Conservation (phyloP, 306 rosid species). For the Prosopis cineraria region DNA sequence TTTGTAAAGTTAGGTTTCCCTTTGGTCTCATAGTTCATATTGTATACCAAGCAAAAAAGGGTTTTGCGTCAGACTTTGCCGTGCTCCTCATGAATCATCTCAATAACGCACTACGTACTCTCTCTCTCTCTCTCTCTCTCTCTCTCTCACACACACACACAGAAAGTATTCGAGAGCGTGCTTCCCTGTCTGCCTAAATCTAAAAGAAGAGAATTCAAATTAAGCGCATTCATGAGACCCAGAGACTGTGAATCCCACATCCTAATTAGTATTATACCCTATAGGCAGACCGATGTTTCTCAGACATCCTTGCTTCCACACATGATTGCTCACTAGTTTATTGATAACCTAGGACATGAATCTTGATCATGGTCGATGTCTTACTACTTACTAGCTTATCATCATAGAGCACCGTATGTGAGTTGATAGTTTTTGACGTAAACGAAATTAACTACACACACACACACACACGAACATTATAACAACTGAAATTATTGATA, state of each 20-base stretch:
- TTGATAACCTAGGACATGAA: constrained; percentile 11
- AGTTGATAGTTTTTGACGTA: background rate
- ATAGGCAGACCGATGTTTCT: background rate
- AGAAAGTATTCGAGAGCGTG: constrained; percentile 16
- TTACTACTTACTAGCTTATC: background rate
- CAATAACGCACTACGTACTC: background rate
- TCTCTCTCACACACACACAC: too few relatives aligned
- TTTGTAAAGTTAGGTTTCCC: constrained; percentile 10
- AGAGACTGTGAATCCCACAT: background rate
- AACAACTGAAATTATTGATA: background rate
- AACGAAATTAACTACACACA: background rate
- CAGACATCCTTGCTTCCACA: background rate
- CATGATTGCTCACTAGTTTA: background rate
- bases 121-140: background rate
- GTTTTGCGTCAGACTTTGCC: constrained; percentile 43
- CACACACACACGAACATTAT: background rate
- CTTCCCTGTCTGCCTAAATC: constrained; percentile 17
- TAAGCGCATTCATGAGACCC: background rate
- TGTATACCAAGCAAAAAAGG: constrained; percentile 11
- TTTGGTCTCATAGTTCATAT: background rate
- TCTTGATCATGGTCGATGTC: constrained; percentile 8
- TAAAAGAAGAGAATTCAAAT: constrained; percentile 8
- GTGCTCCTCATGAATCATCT: constrained; percentile 10
- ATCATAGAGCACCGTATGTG: background rate
- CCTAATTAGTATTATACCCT: background rate